phyloP scores from a whole-genome alignment of 371 early-diverging fungal genomes.

The Parasitella parasitica region DNA sequence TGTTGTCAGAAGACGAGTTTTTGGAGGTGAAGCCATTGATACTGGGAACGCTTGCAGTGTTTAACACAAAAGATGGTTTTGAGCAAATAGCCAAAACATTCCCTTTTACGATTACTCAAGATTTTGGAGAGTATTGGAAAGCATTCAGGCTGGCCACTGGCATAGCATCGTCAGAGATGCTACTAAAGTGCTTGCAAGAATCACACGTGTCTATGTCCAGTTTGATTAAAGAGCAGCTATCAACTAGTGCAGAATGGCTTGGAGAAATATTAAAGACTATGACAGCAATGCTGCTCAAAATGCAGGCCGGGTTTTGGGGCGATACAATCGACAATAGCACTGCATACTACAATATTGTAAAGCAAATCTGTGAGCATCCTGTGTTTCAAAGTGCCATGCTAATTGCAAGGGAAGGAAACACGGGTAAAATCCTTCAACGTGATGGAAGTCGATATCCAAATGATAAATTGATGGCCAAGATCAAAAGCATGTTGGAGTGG shows the following conservation, averaged over 20 bases:
- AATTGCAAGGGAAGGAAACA: slow-evolving; percentile 34
- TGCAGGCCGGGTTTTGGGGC: slow-evolving; percentile 32
- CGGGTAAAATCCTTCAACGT: slow-evolving; percentile 30
- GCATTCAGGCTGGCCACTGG: slow-evolving; percentile 20
- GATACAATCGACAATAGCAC: not conserved
- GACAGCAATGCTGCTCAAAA: slow-evolving; percentile 29
- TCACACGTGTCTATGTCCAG: slow-evolving; percentile 16
- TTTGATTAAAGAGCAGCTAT: slow-evolving; percentile 19
- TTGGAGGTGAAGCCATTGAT: slow-evolving; percentile 3
- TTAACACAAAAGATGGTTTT: slow-evolving; percentile 6
- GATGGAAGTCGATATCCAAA: slow-evolving; percentile 39
- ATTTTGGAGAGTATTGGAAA: slow-evolving; percentile 38
- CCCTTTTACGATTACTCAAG: slow-evolving; percentile 12
- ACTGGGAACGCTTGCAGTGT: not conserved
- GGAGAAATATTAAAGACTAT: slow-evolving; percentile 35
- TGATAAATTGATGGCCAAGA: slow-evolving; percentile 36
- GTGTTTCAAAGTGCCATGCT: slow-evolving; percentile 36
- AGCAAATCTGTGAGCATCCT: slow-evolving; percentile 33
- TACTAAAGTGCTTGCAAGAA: slow-evolving; percentile 3
- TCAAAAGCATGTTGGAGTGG: slow-evolving; percentile 41
- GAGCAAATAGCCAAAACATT: not conserved
- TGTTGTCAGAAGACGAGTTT: slow-evolving; percentile 5
- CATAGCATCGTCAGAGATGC: slow-evolving; percentile 22
- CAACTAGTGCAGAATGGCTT: slow-evolving; percentile 18
- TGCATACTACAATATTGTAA: slow-evolving; percentile 21